Base-by-base conservation (phyloP, 2,329 filamentous ascomycete species). In the Microcyclospora tardicrescens region DNA sequence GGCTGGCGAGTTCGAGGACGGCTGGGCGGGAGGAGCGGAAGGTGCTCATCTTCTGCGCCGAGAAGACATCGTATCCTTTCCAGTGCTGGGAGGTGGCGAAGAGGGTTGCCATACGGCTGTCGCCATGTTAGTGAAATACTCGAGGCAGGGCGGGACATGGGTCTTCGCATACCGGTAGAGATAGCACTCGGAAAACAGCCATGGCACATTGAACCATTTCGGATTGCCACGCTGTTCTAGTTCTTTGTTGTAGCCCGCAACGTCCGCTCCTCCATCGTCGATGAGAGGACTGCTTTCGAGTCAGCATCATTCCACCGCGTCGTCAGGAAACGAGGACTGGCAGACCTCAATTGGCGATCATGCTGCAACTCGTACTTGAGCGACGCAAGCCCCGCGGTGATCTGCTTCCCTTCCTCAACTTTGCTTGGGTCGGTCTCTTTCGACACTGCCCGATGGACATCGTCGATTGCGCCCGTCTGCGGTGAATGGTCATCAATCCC, bases 361-460 rank as follows among this genome's bases (percentile, higher is more conserved):
- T 98, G 91, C 59, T 94, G 84, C 33, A 96, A 66, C 64, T 96
- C 89, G 63, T 96, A 95, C 65, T 98, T 98, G 53, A 98, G 71
- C 48, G 71, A 74, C 5, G 80, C 81, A 10, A 98, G 70, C 49
- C 81, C 73, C 56, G 82, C 77, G 32, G 93, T 73, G 43, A 98
- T 86, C 51, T 67, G 69, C 68, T 95, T 95, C 53, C 91, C 91
- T 61, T 96, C 91, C 16, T 73, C 73, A 28, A 70, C 62, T 56
- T 81, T 81, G 42, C 75, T 71, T 9, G 77, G 61, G 37, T 84
- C 75, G 28, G 72, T 67, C 37, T 68, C 67, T 41, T 68, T 63
- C 28, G 68, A 67, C 3, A 81, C 72, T 6, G 82, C 71, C 37
- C 83, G 82, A 64, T 93, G 86, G n/a, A 93, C 72, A 60, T 96